A percentile compares a stretch with the other conserved stretches of the same genome.
These are phyloP conservation scores for Phaeotremella skinneri DNA, from an alignment of 768 basidiomycete genomes.

Conservation along the genomic window DNA sequence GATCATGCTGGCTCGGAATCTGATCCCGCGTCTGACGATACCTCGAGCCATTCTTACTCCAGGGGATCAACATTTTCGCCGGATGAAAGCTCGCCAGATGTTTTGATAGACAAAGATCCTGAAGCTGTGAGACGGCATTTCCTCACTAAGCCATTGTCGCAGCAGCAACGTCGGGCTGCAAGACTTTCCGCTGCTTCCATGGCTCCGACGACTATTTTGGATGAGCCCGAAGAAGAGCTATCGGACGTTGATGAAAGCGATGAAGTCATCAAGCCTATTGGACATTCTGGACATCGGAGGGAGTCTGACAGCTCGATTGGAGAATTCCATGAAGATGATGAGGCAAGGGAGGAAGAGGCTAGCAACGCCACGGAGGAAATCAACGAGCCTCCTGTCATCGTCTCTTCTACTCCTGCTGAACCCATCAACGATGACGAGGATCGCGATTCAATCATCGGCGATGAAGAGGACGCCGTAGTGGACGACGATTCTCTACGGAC, in stretches of 20 bases:
- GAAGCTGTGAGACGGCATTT: slow-evolving; percentile 15
- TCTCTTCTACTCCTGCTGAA: slow-evolving; percentile 1
- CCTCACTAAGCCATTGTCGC: slow-evolving; percentile 25
- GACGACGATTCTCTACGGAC: not conserved
- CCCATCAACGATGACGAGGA: not conserved
- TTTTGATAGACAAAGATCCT: not conserved
- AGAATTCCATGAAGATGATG: slow-evolving; percentile 17
- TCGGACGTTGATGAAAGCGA: slow-evolving; percentile 15
- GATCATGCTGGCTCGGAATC: slow-evolving; percentile 10
- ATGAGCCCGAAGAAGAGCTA: slow-evolving; percentile 17
- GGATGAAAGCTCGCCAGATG: not conserved
- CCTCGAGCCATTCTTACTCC: not conserved
- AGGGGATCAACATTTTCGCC: not conserved
- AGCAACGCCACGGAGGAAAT: slow-evolving; percentile 1
- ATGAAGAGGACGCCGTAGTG: not conserved
- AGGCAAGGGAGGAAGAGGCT: not conserved
- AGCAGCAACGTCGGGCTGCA: slow-evolving; percentile 16
- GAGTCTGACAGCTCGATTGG: slow-evolving; percentile 35
- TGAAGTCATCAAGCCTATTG: slow-evolving; percentile 6
- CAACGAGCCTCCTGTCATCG: slow-evolving; percentile 12
- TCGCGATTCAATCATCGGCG: no score
- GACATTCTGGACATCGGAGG: slow-evolving; percentile 1
- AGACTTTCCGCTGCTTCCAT: slow-evolving; percentile 26
- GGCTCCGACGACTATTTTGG: slow-evolving; percentile 1
- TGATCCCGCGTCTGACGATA: not conserved